Conservation (phyloP, 2,329 filamentous ascomycete genomes). For the Tolypocladium ovalisporum region DNA sequence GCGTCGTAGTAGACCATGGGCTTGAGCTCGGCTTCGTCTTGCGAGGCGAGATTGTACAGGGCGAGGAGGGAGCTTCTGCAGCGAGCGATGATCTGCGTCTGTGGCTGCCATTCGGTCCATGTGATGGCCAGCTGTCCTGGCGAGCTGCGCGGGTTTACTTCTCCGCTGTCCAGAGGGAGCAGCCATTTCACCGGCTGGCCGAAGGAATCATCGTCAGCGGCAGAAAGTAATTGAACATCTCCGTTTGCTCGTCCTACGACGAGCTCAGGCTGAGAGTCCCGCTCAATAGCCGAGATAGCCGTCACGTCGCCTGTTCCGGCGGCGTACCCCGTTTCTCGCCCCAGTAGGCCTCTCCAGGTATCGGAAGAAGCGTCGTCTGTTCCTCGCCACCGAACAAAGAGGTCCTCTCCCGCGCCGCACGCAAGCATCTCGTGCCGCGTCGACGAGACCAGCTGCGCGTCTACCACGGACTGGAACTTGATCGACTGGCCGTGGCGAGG, state of each 20-base stretch:
- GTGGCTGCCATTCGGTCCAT: conserved; percentile 21
- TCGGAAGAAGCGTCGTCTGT: conserved; percentile 10
- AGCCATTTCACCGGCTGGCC: conserved; percentile 13
- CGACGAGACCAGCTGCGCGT: conserved; percentile 26
- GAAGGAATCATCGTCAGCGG: conserved; percentile 18
- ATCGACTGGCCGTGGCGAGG: conserved; percentile 23
- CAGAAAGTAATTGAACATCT: conserved; percentile 32
- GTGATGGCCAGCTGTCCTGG: conserved; percentile 17
- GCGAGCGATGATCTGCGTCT: conserved; percentile 16
- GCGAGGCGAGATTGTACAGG: conserved; percentile 15
- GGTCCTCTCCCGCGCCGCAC: conserved; percentile 40
- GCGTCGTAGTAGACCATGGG: conserved; percentile 16
- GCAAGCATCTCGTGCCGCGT: conserved; percentile 34
- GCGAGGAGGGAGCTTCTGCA: conserved; percentile 18
- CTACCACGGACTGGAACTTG: conserved; percentile 35
- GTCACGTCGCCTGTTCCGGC: conserved; percentile 39
- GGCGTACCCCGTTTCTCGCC: conserved; percentile 25
- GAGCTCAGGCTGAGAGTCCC: conserved; percentile 19
- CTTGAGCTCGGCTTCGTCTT: conserved; percentile 3
- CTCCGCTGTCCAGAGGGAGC: conserved; percentile 4
- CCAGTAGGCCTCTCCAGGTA: conserved; percentile 27
- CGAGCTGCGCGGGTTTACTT: neutral
- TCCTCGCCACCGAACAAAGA: conserved; percentile 30
- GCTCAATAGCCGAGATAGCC: conserved; percentile 31
- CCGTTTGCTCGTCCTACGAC: conserved; percentile 40